Evolutionary conservation across 768 basidiomycete genomes (phyloP).

Genomic region (Lactarius sp.): DNA sequence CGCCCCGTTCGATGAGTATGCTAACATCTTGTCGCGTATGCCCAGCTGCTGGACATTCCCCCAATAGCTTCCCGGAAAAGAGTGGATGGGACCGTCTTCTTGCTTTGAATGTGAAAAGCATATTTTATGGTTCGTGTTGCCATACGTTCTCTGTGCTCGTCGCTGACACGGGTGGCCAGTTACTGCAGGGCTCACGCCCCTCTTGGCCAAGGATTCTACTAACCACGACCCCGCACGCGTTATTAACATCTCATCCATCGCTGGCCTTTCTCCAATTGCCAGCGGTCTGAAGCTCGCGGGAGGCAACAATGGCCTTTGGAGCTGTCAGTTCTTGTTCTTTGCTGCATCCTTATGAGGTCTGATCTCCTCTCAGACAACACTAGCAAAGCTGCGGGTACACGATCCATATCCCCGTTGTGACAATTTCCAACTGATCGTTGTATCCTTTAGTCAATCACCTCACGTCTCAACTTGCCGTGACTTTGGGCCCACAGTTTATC

Average conservation of each 20-base stretch:
- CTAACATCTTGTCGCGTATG: not conserved
- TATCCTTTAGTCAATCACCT: slow-evolving; percentile 58
- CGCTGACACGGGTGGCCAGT: slow-evolving; percentile 34
- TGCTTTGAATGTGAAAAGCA: slow-evolving; percentile 78
- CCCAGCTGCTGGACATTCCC: no score
- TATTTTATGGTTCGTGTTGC: slow-evolving; percentile 63
- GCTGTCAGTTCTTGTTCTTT: slow-evolving; percentile 51
- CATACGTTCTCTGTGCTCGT: not conserved
- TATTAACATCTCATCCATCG: slow-evolving; percentile 76
- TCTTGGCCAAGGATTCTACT: slow-evolving; percentile 61
- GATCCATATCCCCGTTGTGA: not conserved
- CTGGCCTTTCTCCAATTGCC: slow-evolving; percentile 49
- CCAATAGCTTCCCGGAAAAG: slow-evolving; percentile 59
- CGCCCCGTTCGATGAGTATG: slow-evolving; percentile 51
- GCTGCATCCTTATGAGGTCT: not conserved
- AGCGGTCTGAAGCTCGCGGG: slow-evolving; percentile 47
- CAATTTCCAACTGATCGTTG: not conserved
- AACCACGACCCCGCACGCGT: slow-evolving; percentile 65
- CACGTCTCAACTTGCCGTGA: slow-evolving; percentile 64
- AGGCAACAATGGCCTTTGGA: slow-evolving; percentile 65
- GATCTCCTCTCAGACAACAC: slow-evolving; percentile 51
- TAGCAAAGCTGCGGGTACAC: slow-evolving; percentile 65
- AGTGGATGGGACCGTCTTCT: slow-evolving; percentile 85
- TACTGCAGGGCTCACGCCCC: slow-evolving; percentile 55
- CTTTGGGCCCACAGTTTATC: slow-evolving; percentile 53